phyloP scores from a whole-genome alignment of 495 filamentous ascomycete species.

The Rusavskia elegans region DNA sequence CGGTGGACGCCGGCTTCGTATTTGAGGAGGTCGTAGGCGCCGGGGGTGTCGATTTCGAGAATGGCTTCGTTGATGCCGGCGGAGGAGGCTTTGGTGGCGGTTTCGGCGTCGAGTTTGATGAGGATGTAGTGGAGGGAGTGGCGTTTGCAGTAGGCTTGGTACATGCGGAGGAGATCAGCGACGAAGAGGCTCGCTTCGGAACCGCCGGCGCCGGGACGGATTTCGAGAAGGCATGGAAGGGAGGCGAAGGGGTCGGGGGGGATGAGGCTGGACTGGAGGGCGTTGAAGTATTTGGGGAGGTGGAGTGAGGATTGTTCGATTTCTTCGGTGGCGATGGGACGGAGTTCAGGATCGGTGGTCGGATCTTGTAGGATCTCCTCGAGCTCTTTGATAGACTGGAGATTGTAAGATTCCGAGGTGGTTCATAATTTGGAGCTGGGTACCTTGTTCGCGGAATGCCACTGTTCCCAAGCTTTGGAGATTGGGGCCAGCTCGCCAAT shows the following conservation, averaged over 20 bases:
- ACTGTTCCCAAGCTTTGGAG: constrained; percentile 51
- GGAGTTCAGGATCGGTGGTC: constrained; percentile 45
- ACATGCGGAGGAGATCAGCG: constrained; percentile 78
- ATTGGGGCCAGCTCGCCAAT: constrained; percentile 61
- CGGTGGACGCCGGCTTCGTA: constrained; percentile 88
- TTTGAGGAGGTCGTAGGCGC: constrained; percentile 64
- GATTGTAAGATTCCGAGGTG: background rate
- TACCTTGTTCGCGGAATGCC: constrained; percentile 30
- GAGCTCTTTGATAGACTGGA: constrained; percentile 40
- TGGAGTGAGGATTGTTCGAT: constrained; percentile 43
- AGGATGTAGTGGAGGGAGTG: constrained; percentile 42
- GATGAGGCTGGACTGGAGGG: constrained; percentile 59
- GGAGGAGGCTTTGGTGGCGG: constrained; percentile 32
- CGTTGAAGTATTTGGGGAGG: constrained; percentile 40
- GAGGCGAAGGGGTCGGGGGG: constrained; percentile 87
- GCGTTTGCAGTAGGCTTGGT: constrained; percentile 56
- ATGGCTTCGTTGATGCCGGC: constrained; percentile 65
- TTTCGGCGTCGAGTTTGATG: constrained; percentile 42
- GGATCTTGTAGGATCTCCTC: constrained; percentile 41
- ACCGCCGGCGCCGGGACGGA: constrained; percentile 86
- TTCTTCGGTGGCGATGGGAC: constrained; percentile 61
- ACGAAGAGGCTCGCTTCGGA: constrained; percentile 84
- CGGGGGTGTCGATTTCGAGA: constrained; percentile 61
- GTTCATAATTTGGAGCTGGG: background rate
- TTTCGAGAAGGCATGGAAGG: constrained; percentile 79